Conservation (phyloP, 169 alveolate genomes). For the Plasmodium inui region DNA sequence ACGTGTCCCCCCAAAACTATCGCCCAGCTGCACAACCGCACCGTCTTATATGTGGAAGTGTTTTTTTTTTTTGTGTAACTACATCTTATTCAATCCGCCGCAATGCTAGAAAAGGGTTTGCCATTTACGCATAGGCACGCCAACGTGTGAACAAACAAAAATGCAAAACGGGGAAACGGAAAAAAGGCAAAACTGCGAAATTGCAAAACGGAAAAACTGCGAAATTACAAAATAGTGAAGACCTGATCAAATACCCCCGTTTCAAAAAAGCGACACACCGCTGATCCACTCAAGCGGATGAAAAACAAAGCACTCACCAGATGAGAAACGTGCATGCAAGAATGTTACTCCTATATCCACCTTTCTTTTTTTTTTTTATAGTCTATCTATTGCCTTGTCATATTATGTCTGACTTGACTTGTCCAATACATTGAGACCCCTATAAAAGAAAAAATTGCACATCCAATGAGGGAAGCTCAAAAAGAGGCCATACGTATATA, state of each 20-base stretch:
- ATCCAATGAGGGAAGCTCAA: not conserved
- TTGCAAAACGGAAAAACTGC: not conserved
- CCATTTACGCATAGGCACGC: not conserved
- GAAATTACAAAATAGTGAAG: not conserved
- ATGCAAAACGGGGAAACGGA: too few relatives aligned
- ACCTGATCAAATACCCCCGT: not conserved
- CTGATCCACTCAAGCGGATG: not conserved
- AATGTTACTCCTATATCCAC: not conserved
- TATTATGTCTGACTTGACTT: not conserved
- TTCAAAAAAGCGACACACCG: not conserved
- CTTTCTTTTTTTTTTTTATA: not conserved
- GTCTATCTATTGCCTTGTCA: not conserved
- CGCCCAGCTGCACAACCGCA: not conserved
- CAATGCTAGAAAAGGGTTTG: not conserved
- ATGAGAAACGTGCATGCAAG: not conserved
- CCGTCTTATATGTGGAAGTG: not conserved
- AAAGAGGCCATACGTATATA: not conserved
- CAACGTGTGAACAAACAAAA: not conserved
- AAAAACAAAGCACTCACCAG: not conserved
- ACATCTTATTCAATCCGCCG: not conserved
- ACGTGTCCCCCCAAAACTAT: not conserved
- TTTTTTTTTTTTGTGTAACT: constrained; percentile 5
- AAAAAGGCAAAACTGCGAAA: too few relatives aligned
- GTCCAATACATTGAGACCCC: not conserved
- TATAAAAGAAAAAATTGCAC: not conserved